Percentiles rank a stretch among this genome's conserved stretches.
Conservation (phyloP, 1,284 basidiomycete genomes). For the Rhodotorula sp. region DNA sequence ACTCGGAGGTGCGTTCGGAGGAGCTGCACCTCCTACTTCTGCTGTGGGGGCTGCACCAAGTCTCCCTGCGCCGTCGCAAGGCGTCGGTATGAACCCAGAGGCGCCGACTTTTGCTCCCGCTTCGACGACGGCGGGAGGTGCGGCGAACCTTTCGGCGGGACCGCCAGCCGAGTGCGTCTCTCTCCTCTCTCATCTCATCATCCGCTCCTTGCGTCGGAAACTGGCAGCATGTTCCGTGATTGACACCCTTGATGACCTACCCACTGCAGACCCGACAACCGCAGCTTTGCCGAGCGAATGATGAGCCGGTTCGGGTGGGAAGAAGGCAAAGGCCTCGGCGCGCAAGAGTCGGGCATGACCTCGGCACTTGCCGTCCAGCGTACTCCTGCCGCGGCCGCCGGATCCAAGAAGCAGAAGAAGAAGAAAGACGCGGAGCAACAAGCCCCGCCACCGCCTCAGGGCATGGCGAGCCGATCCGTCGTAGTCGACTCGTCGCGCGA, state of each 20-base stretch:
- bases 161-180: constrained; percentile 14
- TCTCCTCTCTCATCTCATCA: not conserved
- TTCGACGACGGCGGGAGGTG: not conserved
- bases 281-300: constrained; percentile 69
- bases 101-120: constrained; percentile 9
- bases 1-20: constrained; percentile 25
- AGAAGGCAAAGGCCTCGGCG: constrained; percentile 84
- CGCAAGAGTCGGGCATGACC: constrained; percentile 75
- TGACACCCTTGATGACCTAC: not conserved
- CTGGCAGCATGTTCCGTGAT: not conserved
- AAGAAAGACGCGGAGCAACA: constrained; percentile 47
- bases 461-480: constrained; percentile 16
- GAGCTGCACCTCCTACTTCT: constrained; percentile 1
- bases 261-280: constrained; percentile 21
- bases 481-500: constrained; percentile 30
- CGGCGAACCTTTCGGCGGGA: not conserved
- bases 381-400: not conserved
- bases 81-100: not conserved
- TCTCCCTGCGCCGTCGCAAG: too few species aligned
- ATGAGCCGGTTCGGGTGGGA: constrained; percentile 95
- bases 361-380: constrained; percentile 61
- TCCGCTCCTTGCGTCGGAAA: too few species aligned
- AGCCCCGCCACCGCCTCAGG: not conserved
- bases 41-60: not conserved
- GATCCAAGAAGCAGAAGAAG: constrained; percentile 3